phyloP scores from a whole-genome alignment of 2,329 filamentous ascomycete genomes.

The Colletotrichum australisinense region DNA sequence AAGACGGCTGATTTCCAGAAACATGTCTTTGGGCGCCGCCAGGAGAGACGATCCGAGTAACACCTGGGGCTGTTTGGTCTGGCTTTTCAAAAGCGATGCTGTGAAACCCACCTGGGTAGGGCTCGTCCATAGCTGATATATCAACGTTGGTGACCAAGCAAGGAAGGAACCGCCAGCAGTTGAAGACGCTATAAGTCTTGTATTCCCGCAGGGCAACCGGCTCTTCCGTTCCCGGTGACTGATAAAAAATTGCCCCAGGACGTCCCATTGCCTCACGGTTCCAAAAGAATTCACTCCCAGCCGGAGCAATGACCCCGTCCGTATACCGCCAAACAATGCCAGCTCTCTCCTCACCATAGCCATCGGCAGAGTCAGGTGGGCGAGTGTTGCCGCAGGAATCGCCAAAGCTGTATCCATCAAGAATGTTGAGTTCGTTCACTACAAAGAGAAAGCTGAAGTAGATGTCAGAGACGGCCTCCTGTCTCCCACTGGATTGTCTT shows the following conservation, averaged over 20 bases:
- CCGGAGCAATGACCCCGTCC: conserved; percentile 42
- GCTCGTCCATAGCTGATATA: conserved; percentile 7
- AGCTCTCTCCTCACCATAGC: conserved; percentile 42
- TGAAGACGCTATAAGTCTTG: conserved; percentile 29
- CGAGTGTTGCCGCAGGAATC: conserved; percentile 43
- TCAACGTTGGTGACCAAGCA: conserved; percentile 11
- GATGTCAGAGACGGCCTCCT: background rate
- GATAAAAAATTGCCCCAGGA: conserved; percentile 3
- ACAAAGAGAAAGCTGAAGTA: conserved; percentile 52
- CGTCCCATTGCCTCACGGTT: conserved; percentile 19
- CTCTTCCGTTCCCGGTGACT: background rate
- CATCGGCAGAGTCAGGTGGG: conserved; percentile 41
- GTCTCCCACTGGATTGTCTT: background rate
- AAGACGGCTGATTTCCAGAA: conserved; percentile 46
- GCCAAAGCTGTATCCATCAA: conserved; percentile 7
- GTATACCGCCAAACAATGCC: conserved; percentile 51
- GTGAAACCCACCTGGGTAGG: conserved; percentile 38
- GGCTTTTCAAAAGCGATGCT: conserved; percentile 44
- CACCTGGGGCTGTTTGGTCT: background rate
- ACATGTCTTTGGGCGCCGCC: conserved; percentile 38
- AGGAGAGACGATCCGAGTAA: conserved; percentile 45
- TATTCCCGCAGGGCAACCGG: background rate
- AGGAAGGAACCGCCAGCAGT: conserved; percentile 36
- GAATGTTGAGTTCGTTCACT: conserved; percentile 48
- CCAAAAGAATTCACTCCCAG: conserved; percentile 39